Conservation (phyloP, 352 stramenopile species). For the Phytopythium oedochilum region DNA sequence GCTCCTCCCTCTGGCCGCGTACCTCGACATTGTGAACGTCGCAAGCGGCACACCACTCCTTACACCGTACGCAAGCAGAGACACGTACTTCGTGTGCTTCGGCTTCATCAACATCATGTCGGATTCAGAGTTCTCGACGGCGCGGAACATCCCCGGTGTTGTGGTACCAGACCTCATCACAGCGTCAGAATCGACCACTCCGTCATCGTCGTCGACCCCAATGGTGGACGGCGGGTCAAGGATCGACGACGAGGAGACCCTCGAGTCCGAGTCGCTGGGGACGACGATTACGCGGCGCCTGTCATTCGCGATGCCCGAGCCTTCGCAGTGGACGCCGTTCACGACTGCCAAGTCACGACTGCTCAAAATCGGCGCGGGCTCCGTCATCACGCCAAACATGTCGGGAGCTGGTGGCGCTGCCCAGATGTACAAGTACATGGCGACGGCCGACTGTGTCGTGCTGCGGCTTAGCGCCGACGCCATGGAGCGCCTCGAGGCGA, state of each 20-base stretch:
- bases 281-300: not conserved
- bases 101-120: constrained; percentile 70
- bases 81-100: constrained; percentile 79
- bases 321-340: constrained; percentile 62
- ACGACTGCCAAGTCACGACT: constrained; percentile 52
- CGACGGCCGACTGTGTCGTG: constrained; percentile 59
- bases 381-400: constrained; percentile 62
- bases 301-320: constrained; percentile 36
- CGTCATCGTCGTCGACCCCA: not conserved
- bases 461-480: constrained; percentile 49
- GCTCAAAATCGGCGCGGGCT: constrained; percentile 72
- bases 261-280: not conserved
- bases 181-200: not conserved
- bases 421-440: constrained; percentile 56
- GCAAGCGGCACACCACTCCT: constrained; percentile 32
- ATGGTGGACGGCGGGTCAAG: not conserved
- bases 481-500: constrained; percentile 51
- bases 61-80: constrained; percentile 26
- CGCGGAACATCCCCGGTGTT: constrained; percentile 54
- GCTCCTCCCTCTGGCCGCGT: constrained; percentile 48
- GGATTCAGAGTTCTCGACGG: constrained; percentile 58
- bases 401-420: constrained; percentile 14
- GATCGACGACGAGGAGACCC: not conserved
- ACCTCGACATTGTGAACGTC: constrained; percentile 55
- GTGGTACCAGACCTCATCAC: not conserved